Percentiles rank a stretch among this genome's conserved stretches.
phyloP scores from a whole-genome alignment of 345 rosid genomes.

The Lepidium aucheri region DNA sequence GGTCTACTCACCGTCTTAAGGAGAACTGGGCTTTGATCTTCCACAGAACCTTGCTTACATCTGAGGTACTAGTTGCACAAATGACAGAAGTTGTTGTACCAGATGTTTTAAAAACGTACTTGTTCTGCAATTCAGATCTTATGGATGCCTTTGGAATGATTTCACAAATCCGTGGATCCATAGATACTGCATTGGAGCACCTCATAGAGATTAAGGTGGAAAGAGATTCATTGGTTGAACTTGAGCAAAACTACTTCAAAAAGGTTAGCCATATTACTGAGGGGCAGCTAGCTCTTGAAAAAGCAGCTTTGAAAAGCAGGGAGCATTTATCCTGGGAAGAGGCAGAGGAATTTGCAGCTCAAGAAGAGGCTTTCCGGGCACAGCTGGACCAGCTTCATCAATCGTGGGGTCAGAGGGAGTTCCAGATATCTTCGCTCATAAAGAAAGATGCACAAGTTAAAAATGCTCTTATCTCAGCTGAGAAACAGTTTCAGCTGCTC shows the following conservation, averaged over 20 bases:
- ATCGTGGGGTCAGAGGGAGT: constrained; percentile 75
- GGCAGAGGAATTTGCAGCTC: constrained; percentile 93
- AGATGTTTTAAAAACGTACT: constrained; percentile 55
- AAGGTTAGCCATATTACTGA: constrained; percentile 81
- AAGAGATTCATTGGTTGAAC: constrained; percentile 63
- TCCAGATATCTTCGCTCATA: constrained; percentile 46
- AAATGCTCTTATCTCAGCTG: constrained; percentile 47
- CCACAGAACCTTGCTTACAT: constrained; percentile 44
- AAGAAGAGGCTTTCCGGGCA: constrained; percentile 89
- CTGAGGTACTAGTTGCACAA: constrained; percentile 49
- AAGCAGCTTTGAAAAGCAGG: constrained; percentile 74
- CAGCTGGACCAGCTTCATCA: constrained; percentile 80
- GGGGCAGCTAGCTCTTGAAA: constrained; percentile 76
- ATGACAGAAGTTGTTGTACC: constrained; percentile 65
- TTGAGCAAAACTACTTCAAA: constrained; percentile 72
- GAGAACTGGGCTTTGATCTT: constrained; percentile 56
- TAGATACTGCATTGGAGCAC: constrained; percentile 72
- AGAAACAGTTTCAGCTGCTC: constrained; percentile 53
- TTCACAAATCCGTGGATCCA: constrained; percentile 71
- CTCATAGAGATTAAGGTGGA: constrained; percentile 71
- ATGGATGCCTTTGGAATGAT: constrained; percentile 78
- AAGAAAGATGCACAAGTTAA: constrained; percentile 60
- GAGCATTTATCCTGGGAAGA: constrained; percentile 97
- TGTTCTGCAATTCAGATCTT: constrained; percentile 61
- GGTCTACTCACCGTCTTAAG: constrained; percentile 30